These are phyloP conservation scores for Fraxinus latifolia DNA, from an alignment of 305 asterid species.

Conservation along the genomic window DNA sequence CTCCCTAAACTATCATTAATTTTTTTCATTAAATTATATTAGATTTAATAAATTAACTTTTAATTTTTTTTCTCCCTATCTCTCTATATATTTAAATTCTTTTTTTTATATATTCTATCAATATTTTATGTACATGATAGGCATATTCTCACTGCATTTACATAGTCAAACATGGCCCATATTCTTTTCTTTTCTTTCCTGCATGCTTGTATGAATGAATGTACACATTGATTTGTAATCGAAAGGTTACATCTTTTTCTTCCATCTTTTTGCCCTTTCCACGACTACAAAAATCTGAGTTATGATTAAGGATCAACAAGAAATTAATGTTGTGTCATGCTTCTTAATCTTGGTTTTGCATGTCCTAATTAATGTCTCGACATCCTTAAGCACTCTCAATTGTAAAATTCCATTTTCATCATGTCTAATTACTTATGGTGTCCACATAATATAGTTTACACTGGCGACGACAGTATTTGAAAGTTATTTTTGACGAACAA, in stretches of 20 bases:
- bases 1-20: not conserved
- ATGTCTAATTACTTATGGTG: not conserved
- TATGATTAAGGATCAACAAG: constrained; percentile 16
- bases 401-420: constrained; percentile 27
- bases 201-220: constrained; percentile 39
- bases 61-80: no score
- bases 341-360: constrained; percentile 16
- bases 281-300: constrained; percentile 29
- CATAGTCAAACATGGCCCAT: not conserved
- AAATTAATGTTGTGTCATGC: not conserved
- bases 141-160: not conserved
- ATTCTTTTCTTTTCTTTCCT: not conserved
- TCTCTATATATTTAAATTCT: no score
- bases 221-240: constrained; percentile 8
- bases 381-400: constrained; percentile 23
- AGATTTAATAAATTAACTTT: no score
- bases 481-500: not conserved
- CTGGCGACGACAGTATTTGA: not conserved
- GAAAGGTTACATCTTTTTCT: constrained; percentile 17
- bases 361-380: constrained; percentile 19
- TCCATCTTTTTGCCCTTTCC: not conserved
- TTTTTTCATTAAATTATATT: no score
- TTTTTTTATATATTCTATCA: no score
- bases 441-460: not conserved
- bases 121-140: not conserved